These are phyloP conservation scores for Trametes pubescens DNA, from an alignment of 1,284 basidiomycete species.

Conservation along the genomic window DNA sequence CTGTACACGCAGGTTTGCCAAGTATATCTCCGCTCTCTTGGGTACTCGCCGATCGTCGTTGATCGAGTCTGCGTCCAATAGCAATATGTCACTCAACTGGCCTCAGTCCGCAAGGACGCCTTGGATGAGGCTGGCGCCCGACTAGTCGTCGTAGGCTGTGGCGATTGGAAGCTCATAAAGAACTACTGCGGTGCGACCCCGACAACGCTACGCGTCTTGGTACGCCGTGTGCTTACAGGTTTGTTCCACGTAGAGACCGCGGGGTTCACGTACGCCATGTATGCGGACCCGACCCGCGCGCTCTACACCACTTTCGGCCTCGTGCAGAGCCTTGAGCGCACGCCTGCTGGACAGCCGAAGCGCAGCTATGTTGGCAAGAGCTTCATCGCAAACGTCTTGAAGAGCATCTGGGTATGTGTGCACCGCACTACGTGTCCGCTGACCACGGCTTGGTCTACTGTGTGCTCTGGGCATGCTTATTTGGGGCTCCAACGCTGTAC, in stretches of 20 bases:
- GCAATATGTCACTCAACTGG: conserved; percentile 63
- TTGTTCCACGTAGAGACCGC: conserved; percentile 50
- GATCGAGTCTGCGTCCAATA: conserved; percentile 36
- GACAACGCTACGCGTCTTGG: background rate
- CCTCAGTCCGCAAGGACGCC: conserved; percentile 51
- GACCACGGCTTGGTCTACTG: background rate
- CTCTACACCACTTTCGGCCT: conserved; percentile 63
- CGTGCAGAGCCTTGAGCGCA: conserved; percentile 52
- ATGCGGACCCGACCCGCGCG: conserved; percentile 63
- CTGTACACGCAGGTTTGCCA: conserved; percentile 48
- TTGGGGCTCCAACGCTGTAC: background rate
- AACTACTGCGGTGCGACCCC: conserved; percentile 56
- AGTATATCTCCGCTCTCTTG: conserved; percentile 38
- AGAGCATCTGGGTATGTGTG: conserved; percentile 57
- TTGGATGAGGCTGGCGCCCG: conserved; percentile 52
- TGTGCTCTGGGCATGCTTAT: background rate
- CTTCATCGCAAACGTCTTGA: conserved; percentile 44
- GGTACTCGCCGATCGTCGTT: conserved; percentile 10
- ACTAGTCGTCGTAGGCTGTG: conserved; percentile 69
- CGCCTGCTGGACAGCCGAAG: conserved; percentile 55
- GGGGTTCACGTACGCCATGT: conserved; percentile 58
- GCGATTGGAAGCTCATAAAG: conserved; percentile 62
- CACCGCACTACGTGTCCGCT: background rate
- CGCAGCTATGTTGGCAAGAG: conserved; percentile 55
- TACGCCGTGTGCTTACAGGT: conserved; percentile 1